Percentiles rank a stretch among this genome's conserved stretches.
Conservation (phyloP, 306 rosid species). For the Ochetophila trinervis region DNA sequence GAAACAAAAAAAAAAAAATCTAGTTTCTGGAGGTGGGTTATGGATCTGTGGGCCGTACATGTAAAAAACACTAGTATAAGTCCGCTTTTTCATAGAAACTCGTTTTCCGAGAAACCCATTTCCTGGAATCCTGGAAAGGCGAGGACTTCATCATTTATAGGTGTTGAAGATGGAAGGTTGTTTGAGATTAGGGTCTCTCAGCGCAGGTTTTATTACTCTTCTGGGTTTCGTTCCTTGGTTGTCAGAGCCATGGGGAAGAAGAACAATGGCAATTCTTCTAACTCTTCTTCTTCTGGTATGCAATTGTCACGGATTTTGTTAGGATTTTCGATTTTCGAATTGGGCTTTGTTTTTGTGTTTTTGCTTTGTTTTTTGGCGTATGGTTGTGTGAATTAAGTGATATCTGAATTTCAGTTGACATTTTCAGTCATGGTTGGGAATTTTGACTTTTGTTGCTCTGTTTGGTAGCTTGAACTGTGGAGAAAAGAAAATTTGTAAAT, state of each 20-base stretch:
- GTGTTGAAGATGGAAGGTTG: conserved; percentile 31
- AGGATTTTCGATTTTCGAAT: neutral
- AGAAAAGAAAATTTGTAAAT: neutral
- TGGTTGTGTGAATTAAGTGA: too few relatives aligned
- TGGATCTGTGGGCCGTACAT: conserved; percentile 74
- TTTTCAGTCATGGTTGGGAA: neutral
- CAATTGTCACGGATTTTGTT: conserved; percentile 4
- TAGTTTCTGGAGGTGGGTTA: conserved; percentile 18
- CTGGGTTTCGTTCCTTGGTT: conserved; percentile 28
- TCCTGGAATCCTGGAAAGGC: conserved; percentile 35
- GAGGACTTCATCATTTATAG: conserved; percentile 29
- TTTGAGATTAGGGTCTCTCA: conserved; percentile 46
- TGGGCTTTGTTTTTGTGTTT: conserved; percentile 3
- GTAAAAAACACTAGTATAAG: conserved; percentile 39
- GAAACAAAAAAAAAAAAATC: too few relatives aligned
- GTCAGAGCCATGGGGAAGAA: conserved; percentile 67
- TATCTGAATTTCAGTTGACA: neutral
- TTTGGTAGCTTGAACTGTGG: neutral
- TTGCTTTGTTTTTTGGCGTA: neutral
- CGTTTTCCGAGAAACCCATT: conserved; percentile 45
- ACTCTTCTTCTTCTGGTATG: conserved; percentile 51
- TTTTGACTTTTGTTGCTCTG: conserved; percentile 17
- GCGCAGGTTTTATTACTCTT: conserved; percentile 33
- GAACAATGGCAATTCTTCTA: conserved; percentile 49
- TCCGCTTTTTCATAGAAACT: conserved; percentile 42